Evolutionary conservation across 257 asterid species (phyloP).

Genomic region (Solanum habrochaites): DNA sequence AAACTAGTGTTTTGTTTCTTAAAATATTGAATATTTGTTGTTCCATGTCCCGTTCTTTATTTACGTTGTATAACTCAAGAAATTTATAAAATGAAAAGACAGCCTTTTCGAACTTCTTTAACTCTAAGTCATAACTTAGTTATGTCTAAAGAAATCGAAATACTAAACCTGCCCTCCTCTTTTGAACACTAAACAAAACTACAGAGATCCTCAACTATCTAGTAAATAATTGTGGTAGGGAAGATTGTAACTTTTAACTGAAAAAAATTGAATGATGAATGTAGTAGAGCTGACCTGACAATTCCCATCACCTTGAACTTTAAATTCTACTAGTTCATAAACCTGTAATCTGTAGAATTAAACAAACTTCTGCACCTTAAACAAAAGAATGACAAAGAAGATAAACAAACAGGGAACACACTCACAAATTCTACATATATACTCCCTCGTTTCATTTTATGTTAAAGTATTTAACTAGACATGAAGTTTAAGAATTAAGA

Average conservation of each 20-base stretch:
- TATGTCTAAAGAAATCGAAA: not conserved
- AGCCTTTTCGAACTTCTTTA: not conserved
- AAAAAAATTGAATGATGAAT: not conserved
- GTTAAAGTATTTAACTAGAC: not conserved
- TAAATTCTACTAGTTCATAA: conserved; percentile 72
- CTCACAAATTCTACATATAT: not conserved
- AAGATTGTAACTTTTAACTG: not conserved
- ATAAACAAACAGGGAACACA: not conserved
- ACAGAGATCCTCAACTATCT: not conserved
- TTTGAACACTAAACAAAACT: not conserved
- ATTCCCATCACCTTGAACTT: conserved; percentile 94
- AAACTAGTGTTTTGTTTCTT: not conserved
- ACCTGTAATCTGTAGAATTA: conserved; percentile 56
- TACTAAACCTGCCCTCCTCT: not conserved
- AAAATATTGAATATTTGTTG: not conserved
- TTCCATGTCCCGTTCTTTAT: not conserved
- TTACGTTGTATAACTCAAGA: not conserved
- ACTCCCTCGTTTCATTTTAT: not conserved
- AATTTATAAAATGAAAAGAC: not conserved
- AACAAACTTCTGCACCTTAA: conserved; percentile 1
- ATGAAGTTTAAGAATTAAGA: not conserved
- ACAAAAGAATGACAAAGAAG: not conserved
- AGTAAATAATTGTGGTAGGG: not conserved
- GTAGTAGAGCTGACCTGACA: conserved; percentile 61
- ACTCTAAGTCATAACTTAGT: not conserved